Evolutionary conservation across 768 basidiomycete genomes (phyloP), one percentile per base, ranked within the genome.

Genomic region (Tubosaeta brunneosetosa): DNA sequence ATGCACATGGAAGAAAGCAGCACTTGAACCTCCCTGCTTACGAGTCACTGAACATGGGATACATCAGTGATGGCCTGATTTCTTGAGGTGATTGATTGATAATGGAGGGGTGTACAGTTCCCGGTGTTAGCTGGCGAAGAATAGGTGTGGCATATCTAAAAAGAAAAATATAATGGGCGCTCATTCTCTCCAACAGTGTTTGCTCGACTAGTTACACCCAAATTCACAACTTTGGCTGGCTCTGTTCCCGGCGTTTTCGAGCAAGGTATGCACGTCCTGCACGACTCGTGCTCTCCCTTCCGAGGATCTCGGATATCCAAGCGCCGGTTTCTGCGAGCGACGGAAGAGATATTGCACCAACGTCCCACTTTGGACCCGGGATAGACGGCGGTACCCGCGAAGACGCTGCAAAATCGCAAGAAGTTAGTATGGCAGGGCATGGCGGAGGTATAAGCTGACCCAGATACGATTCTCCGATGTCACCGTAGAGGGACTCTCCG

Each of bases 261-360:
- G 88, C 83, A 51, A 80, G 71, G 53, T 86, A 69, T 10, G 91
- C 93, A 53, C 79, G 78, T 1, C 87, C 91, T 1, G 84, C 91
- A 13, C 91, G 77, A 65, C 90, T 93, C 31, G 79, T 82, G 59
- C 82, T 92, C 57, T 80, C 74, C 54, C 84, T 73, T 1, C 83
- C 82, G 6, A 97, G 72, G 51, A 74, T 64, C 54, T 79, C 75
- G 31, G 82, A 85, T 50, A 95, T 84, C 94, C 93, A 97, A 67
- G 78, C 83, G 0, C 93, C 94, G 32, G 85, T 83, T 42, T 85
- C 82, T 3, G 81, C 85, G 41, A 94, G 74, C 53, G 79, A 70
- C n/a, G 83, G 77, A 37, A 94, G 71, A 61, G 91, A 79, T 40
- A 79, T 50, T 3, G 80, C 69, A 4, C 73, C 74, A 2, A 69